A percentile compares a stretch with the other conserved stretches of the same genome.
Evolutionary conservation across 2,329 filamentous ascomycete genomes (phyloP).

Genomic region (Penicillium sp.): DNA sequence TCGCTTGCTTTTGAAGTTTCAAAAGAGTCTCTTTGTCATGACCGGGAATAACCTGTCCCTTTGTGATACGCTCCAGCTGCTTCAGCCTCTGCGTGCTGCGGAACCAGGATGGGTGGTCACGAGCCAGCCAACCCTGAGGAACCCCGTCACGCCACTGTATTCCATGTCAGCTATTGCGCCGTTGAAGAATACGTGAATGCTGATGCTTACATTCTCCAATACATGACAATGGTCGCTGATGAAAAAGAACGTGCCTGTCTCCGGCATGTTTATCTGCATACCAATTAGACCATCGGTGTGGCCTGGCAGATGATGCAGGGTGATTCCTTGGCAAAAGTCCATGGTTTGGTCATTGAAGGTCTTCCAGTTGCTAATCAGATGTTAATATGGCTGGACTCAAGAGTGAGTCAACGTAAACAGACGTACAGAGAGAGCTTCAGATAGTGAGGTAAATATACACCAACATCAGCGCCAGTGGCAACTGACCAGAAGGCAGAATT

Average conservation of each 20-base stretch:
- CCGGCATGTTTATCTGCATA: not conserved
- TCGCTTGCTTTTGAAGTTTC: not conserved
- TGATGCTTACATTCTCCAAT: not conserved
- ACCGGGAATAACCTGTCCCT: not conserved
- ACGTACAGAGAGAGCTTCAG: not conserved
- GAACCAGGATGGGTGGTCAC: not conserved
- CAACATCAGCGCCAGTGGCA: not conserved
- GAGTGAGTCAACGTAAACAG: not conserved
- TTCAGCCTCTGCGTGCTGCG: not conserved
- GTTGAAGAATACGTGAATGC: not conserved
- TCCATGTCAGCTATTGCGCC: not conserved
- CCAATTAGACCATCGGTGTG: not conserved
- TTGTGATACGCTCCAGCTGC: not conserved
- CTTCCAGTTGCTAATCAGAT: not conserved
- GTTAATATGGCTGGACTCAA: not conserved
- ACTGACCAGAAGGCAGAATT: not conserved
- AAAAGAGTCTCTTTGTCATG: not conserved
- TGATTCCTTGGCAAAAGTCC: not conserved
- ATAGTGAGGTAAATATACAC: not conserved
- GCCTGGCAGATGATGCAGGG: not conserved
- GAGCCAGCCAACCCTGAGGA: not conserved
- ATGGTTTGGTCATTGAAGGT: not conserved
- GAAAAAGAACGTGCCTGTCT: not conserved
- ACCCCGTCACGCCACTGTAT: not conserved
- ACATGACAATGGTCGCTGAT: not conserved